These are phyloP conservation scores for Boletus mariae DNA, from an alignment of 1,284 basidiomycete genomes.

Conservation along the genomic window DNA sequence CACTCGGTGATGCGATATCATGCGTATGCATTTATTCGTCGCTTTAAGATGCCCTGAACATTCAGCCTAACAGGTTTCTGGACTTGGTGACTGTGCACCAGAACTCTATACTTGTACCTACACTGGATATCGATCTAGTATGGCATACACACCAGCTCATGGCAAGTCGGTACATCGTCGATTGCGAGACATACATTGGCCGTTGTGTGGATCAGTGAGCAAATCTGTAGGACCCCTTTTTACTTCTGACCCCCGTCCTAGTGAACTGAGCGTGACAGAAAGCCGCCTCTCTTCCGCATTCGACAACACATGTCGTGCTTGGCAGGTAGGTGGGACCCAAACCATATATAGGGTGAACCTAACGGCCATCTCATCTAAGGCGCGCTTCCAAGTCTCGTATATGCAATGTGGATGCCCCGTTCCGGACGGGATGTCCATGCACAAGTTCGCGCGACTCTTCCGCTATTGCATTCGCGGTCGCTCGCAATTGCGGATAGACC, in stretches of 20 bases:
- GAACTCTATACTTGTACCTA: conserved; percentile 23
- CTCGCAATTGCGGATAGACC: conserved; percentile 16
- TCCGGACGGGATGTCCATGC: conserved; percentile 31
- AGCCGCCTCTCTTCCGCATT: conserved; percentile 33
- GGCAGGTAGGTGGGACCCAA: conserved; percentile 18
- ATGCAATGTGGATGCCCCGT: conserved; percentile 46
- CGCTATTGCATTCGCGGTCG: conserved; percentile 16
- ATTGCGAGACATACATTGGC: conserved; percentile 34
- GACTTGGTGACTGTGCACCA: conserved; percentile 22
- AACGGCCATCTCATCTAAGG: conserved; percentile 17
- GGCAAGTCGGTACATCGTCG: conserved; percentile 28
- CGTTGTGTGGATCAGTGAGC: conserved; percentile 37
- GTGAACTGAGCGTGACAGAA: conserved; percentile 36
- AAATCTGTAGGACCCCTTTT: background rate
- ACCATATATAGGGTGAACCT: background rate
- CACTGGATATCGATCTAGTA: conserved; percentile 44
- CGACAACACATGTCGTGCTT: conserved; percentile 36
- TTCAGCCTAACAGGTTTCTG: conserved; percentile 20
- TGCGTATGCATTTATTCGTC: conserved; percentile 23
- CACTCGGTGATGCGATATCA: conserved; percentile 41
- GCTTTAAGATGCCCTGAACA: background rate
- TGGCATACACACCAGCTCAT: conserved; percentile 50
- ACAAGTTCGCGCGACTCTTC: conserved; percentile 31
- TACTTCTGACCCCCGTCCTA: conserved; percentile 5
- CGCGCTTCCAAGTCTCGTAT: conserved; percentile 41